phyloP scores from a whole-genome alignment of 345 rosid species.

The Psidium guajava region DNA sequence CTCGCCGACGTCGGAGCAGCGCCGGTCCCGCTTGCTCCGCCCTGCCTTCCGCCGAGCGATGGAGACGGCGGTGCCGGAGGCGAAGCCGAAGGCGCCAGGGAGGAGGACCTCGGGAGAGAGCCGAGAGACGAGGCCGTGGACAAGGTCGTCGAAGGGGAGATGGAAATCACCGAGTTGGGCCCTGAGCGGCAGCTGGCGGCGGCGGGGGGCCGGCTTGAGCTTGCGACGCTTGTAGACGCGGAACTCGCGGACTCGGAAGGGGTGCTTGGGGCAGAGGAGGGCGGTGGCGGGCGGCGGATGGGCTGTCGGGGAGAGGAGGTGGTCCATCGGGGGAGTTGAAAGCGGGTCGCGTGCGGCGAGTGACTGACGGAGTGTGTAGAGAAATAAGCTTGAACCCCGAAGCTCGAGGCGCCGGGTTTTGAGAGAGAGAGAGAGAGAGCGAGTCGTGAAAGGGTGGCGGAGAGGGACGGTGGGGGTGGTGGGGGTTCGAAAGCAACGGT shows the following conservation, averaged over 20 bases:
- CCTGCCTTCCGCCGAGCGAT: slow-evolving; percentile 1
- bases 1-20: slow-evolving; percentile 35
- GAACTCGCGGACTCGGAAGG: slow-evolving; percentile 16
- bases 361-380: not conserved
- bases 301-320: slow-evolving; percentile 9
- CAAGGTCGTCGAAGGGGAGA: slow-evolving; percentile 17
- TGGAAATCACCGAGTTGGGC: not conserved
- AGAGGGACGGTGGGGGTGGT: not conserved
- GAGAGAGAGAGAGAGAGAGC: not conserved
- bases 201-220: slow-evolving; percentile 2
- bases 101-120: slow-evolving; percentile 24
- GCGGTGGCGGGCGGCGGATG: not conserved
- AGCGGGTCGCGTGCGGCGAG: not conserved
- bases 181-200: slow-evolving; percentile 19
- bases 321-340: slow-evolving; percentile 9
- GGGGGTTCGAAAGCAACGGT: not conserved
- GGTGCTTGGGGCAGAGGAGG: slow-evolving; percentile 13
- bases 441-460: not conserved
- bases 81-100: slow-evolving; percentile 40
- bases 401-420: not conserved
- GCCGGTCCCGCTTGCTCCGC: not conserved
- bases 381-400: not conserved
- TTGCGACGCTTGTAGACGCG: slow-evolving; percentile 33
- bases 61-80: slow-evolving; percentile 48
- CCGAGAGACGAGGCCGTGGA: slow-evolving; percentile 17